Evolutionary conservation across 257 asterid species (phyloP).

Genomic region (Capsicum pubescens): DNA sequence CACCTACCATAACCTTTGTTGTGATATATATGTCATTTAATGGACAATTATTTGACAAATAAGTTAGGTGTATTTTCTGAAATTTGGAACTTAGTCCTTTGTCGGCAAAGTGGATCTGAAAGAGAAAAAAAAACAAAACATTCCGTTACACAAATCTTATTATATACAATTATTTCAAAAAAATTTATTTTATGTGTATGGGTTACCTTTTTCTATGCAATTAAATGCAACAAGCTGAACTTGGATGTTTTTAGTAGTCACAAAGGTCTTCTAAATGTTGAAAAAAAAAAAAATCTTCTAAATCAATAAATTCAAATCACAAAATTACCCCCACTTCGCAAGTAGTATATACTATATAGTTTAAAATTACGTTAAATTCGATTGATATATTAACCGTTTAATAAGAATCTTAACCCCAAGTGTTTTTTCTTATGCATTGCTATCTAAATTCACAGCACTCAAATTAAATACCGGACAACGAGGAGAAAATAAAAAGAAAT

Average conservation of each 20-base stretch:
- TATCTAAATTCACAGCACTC: too few species aligned
- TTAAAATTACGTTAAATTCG: background rate
- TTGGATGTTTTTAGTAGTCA: background rate
- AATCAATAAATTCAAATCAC: too few species aligned
- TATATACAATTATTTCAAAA: background rate
- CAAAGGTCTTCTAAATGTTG: too few species aligned
- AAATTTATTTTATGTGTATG: background rate
- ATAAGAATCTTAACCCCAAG: background rate
- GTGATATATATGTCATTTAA: background rate
- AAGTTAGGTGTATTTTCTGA: background rate
- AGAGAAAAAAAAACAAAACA: background rate
- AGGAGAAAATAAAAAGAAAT: too few species aligned
- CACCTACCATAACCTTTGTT: background rate
- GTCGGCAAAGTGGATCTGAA: conserved; percentile 13
- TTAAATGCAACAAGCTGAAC: background rate
- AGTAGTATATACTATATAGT: background rate
- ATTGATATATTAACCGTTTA: background rate
- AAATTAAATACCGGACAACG: too few species aligned
- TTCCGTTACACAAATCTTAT: background rate
- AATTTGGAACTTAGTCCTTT: conserved; percentile 13
- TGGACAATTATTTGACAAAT: conserved; percentile 17
- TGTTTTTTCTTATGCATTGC: too few species aligned
- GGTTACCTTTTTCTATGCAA: background rate
- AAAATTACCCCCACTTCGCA: background rate
- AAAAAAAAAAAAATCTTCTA: too few species aligned